A percentile compares a stretch with the other conserved stretches of the same genome.
Evolutionary conservation across 2,329 filamentous ascomycete genomes (phyloP).

Genomic region (Dactylella cylindrospora): DNA sequence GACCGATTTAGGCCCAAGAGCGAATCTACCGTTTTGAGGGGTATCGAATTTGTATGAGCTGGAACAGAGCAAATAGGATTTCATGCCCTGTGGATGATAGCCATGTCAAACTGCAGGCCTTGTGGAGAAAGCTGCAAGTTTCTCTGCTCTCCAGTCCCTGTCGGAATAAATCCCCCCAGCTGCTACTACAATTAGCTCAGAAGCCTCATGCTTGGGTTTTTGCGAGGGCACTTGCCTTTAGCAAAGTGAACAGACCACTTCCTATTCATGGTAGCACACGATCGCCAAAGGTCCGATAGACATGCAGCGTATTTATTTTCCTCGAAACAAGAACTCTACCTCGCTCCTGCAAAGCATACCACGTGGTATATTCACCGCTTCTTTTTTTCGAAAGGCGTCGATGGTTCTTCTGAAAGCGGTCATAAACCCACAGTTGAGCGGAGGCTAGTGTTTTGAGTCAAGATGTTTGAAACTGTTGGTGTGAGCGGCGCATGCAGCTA

Average conservation of each 20-base stretch:
- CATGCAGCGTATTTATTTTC: no score
- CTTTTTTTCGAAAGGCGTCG: not conserved
- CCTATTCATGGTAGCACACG: no score
- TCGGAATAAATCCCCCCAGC: not conserved
- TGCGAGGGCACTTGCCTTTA: constrained; percentile 6
- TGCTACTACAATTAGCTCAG: not conserved
- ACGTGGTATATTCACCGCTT: not conserved
- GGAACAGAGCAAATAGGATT: constrained; percentile 26
- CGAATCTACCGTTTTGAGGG: no score
- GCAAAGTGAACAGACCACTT: not conserved
- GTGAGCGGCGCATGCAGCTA: constrained; percentile 19
- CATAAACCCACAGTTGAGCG: constrained; percentile 13
- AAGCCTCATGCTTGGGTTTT: constrained; percentile 4
- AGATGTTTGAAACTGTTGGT: constrained; percentile 44
- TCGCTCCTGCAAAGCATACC: no score
- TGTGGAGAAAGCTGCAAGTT: constrained; percentile 1
- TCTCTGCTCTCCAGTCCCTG: not conserved
- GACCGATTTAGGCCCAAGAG: no score
- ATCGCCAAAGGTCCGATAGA: no score
- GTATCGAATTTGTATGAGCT: constrained; percentile 9
- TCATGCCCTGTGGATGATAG: constrained; percentile 25
- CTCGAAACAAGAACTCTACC: no score
- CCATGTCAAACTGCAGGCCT: constrained; percentile 9
- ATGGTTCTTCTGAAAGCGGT: not conserved
- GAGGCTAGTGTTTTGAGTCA: constrained; percentile 37